Conservation (phyloP, 2,329 filamentous ascomycete species). For the Fusarium nanum region DNA sequence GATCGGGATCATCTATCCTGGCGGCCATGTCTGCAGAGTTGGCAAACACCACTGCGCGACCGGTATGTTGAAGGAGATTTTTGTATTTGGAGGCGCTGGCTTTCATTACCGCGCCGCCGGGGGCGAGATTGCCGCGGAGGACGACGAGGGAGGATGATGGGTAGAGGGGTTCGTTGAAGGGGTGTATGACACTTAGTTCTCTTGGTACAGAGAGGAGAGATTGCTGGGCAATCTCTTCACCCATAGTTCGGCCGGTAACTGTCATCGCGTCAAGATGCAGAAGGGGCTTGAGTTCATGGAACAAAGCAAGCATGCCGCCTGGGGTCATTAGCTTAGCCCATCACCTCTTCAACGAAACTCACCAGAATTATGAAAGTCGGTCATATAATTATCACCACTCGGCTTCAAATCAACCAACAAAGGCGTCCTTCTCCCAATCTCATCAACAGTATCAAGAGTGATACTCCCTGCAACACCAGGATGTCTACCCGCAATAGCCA, state of each 20-base stretch:
- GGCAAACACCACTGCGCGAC: slow-evolving; percentile 71
- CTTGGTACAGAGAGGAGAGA: slow-evolving; percentile 66
- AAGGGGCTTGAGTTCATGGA: slow-evolving; percentile 81
- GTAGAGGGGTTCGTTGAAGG: slow-evolving; percentile 75
- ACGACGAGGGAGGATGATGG: slow-evolving; percentile 83
- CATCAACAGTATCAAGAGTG: slow-evolving; percentile 82
- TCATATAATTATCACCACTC: slow-evolving; percentile 87
- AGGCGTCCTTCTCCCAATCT: slow-evolving; percentile 80
- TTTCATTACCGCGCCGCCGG: slow-evolving; percentile 86
- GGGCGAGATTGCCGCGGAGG: slow-evolving; percentile 84
- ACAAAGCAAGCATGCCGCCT: slow-evolving; percentile 84
- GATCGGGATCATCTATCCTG: slow-evolving; percentile 66
- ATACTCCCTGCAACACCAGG: slow-evolving; percentile 72
- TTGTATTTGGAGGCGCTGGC: slow-evolving; percentile 88
- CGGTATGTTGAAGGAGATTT: slow-evolving; percentile 59
- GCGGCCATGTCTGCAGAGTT: slow-evolving; percentile 80
- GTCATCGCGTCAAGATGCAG: slow-evolving; percentile 82
- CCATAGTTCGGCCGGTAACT: slow-evolving; percentile 85
- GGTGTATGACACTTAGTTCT: slow-evolving; percentile 67
- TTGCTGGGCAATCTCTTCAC: slow-evolving; percentile 78
- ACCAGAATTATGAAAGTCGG: slow-evolving; percentile 78
- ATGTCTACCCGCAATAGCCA: slow-evolving; percentile 82
- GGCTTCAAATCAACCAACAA: slow-evolving; percentile 89
- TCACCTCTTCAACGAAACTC: fast-evolving
- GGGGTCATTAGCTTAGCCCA: neutral